Evolutionary conservation across 257 asterid species (phyloP), one percentile per base, ranked within the genome.

Genomic region (Nicotiana tabacum): DNA sequence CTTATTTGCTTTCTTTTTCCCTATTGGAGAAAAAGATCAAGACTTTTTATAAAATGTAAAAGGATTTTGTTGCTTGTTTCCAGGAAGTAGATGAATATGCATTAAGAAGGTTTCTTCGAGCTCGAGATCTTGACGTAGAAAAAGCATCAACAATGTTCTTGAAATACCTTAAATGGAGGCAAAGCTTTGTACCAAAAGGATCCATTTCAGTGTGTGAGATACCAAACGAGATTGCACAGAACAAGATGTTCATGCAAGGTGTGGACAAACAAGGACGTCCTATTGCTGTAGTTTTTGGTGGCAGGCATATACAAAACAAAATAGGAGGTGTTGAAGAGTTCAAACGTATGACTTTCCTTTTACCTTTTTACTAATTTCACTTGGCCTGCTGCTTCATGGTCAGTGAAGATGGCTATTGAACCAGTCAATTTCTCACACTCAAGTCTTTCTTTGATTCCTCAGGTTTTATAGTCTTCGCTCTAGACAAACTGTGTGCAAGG

Each of bases 211-310:
- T 79, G 24, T 81, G 88, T 9, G 96, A 94, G 78, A 77, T 96
- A n/a, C 55, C 81, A 3, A 89, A 93, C 43, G 93, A 92, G 32
- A 83, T 92, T 21, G 92, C 90, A 8, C 96, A 94, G 58, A 91
- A 91, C 86, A 96, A 92, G 87, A 84, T 90, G 89, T 92, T 90
- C 72, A 82, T 87, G 77, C 98, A 96, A 86, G 99, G 99, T 9
- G 72, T 15, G 1, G 98, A 96, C 9, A 92, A 90, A 79, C 82
- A 82, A 69, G 97, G 96, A 8, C 90, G 90, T 12, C 99, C 98
- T 33, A 85, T 94, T 24, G 86, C 94, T 0, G 90, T 96, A 15
- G 85, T 90, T 18, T 83, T 90, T 53, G 97, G 95, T 15, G 77
- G 86, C 6, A 88, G 89, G 66, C 98, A 96, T 83, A 89, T 92